These are phyloP conservation scores for Cadophora luteo-olivacea DNA, from an alignment of 2,329 filamentous ascomycete species.

Conservation along the genomic window DNA sequence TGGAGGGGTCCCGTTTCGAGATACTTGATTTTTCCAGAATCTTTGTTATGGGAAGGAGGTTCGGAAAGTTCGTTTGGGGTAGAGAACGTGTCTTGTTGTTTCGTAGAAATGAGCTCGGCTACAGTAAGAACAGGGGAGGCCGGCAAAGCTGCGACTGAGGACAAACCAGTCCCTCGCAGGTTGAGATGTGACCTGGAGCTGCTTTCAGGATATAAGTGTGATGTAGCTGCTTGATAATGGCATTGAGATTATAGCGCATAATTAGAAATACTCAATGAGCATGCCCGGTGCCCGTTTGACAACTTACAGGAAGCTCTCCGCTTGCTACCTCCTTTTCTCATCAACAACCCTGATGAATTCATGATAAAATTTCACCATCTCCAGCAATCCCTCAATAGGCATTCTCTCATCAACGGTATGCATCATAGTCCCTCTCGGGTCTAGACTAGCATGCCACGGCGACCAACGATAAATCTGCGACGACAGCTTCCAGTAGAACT, in stretches of 20 bases:
- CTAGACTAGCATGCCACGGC: constrained; percentile 45
- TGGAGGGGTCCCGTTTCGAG: no score
- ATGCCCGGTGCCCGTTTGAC: no score
- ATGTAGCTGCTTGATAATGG: no score
- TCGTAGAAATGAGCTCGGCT: background rate
- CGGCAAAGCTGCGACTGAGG: no score
- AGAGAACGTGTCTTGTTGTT: background rate
- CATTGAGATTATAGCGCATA: no score
- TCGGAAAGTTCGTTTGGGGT: background rate
- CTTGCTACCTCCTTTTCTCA: constrained; percentile 30
- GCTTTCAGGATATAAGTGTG: no score
- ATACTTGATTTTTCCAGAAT: no score
- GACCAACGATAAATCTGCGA: constrained; percentile 49
- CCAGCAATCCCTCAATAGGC: constrained; percentile 40
- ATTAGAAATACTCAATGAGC: no score
- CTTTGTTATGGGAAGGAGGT: no score
- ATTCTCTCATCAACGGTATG: constrained; percentile 48
- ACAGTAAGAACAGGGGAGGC: background rate
- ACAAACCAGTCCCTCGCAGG: no score
- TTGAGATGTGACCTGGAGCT: no score
- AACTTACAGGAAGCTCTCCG: no score
- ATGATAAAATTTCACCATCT: constrained; percentile 43
- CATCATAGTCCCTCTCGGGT: constrained; percentile 39
- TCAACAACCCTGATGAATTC: constrained; percentile 43
- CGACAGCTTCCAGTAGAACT: constrained; percentile 45